phyloP scores from a whole-genome alignment of 495 filamentous ascomycete genomes.

The Parathielavia appendiculata region DNA sequence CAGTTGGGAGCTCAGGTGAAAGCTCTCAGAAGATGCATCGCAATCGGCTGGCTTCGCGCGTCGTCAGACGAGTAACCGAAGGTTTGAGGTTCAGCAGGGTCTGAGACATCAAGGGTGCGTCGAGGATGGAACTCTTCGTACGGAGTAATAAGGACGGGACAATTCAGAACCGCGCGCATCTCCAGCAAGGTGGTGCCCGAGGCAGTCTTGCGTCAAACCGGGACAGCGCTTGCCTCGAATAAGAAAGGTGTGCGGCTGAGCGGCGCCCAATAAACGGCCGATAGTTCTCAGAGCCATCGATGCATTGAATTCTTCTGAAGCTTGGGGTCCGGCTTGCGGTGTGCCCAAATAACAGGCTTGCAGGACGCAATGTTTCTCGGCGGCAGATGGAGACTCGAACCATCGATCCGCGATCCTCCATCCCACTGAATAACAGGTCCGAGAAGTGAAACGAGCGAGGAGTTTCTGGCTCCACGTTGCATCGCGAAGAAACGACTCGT shows the following conservation, averaged over 20 bases:
- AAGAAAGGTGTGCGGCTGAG: slow-evolving; percentile 16
- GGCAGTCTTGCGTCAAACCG: slow-evolving; percentile 3
- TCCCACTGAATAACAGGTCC: no score
- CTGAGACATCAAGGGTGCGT: background rate
- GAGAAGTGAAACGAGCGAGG: no score
- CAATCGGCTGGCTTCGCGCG: background rate
- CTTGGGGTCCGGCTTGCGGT: background rate
- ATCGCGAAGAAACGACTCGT: no score
- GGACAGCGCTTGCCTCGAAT: slow-evolving; percentile 5
- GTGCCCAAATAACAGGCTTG: slow-evolving; percentile 10
- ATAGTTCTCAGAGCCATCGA: background rate
- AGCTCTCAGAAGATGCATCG: background rate
- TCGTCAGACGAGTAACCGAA: background rate
- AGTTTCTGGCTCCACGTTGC: no score
- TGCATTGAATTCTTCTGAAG: background rate
- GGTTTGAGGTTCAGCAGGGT: background rate
- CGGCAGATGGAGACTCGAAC: background rate
- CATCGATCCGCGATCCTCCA: no score
- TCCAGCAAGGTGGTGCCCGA: background rate
- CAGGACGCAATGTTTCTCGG: background rate
- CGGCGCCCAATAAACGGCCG: slow-evolving; percentile 8
- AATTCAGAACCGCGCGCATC: slow-evolving; percentile 10
- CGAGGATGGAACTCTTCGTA: background rate
- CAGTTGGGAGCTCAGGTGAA: background rate
- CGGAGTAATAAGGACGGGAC: slow-evolving; percentile 1